Evolutionary conservation across 495 filamentous ascomycete genomes (phyloP), one percentile per base, ranked within the genome.

Genomic region (Saxophila tyrrhenica): DNA sequence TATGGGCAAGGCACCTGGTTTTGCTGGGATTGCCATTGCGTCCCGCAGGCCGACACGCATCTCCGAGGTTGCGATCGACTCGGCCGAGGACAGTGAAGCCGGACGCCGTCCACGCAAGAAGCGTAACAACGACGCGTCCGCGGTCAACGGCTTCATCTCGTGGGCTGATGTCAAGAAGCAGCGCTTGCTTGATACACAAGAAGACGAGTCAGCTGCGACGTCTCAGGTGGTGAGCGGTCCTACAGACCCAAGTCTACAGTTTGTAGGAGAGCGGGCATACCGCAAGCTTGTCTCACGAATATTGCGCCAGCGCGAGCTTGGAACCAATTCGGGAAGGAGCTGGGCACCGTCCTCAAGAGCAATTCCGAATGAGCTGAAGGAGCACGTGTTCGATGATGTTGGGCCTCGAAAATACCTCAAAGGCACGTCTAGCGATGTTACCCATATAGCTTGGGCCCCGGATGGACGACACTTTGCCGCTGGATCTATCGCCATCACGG

Each of bases 401-500:
- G 62, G 66, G 1, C 63, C 61, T 10, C 45, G 52, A 3, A 59
- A 44, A 23, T 59, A 63, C 29, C 70, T 59, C 54, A 64, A 59
- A 7, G 61, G 67, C 2, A 67, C 65, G 25, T 80, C 78, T 29
- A 78, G 80, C 7, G 80, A 84, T 61, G 78, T 85, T 19, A 66
- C 70, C 43, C 77, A 75, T 21, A 68, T 81, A 13, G 70, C 68
- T 25, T 85, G 82, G 82, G 58, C 72, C 0, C 70, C 73, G 1
- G 67, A 77, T 51, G 69, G 72, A 7, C 25, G 63, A 59, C 48
- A n/a, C 7, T 72, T 72, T 49, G 70, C 67, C 39, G 67, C 63
- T 50, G 89, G 89, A 1, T 84, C 87, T 1, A 81, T 83, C 1
- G 82, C 85, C 24, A 79, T 86, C 52, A 80, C 79, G 1, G 88